Evolutionary conservation across 2,329 filamentous ascomycete species (phyloP).

Genomic region (Aspergillus sclerotialis): DNA sequence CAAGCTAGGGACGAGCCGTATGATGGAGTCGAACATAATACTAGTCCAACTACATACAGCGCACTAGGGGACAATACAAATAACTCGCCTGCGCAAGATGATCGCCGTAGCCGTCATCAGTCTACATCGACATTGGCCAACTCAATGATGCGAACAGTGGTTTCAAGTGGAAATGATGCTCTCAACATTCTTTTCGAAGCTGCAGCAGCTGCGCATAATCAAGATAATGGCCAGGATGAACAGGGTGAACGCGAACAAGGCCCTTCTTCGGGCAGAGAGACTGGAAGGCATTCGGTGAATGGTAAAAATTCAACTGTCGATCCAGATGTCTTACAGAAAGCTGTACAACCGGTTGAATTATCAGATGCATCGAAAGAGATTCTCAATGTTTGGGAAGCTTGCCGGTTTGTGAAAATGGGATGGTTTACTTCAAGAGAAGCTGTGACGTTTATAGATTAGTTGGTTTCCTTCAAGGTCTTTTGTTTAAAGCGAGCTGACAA

Average conservation of each 20-base stretch:
- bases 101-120: slow-evolving; percentile 13
- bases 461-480: slow-evolving; percentile 8
- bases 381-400: slow-evolving; percentile 42
- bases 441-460: slow-evolving; percentile 47
- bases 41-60: slow-evolving; percentile 1
- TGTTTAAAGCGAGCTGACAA: neutral
- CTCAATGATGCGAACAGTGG: slow-evolving; percentile 39
- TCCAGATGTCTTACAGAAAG: slow-evolving; percentile 14
- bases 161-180: slow-evolving; percentile 49
- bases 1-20: slow-evolving; percentile 3
- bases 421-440: slow-evolving; percentile 51
- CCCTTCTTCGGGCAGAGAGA: slow-evolving; percentile 9
- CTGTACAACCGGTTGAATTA: slow-evolving; percentile 20
- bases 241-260: slow-evolving; percentile 16
- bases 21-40: neutral
- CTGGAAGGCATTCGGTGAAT: slow-evolving; percentile 8
- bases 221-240: slow-evolving; percentile 30
- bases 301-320: slow-evolving; percentile 12
- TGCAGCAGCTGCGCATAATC: slow-evolving; percentile 31
- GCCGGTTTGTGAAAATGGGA: slow-evolving; percentile 49
- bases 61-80: slow-evolving; percentile 3
- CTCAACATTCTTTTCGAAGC: slow-evolving; percentile 48
- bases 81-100: slow-evolving; percentile 2
- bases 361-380: slow-evolving; percentile 27
- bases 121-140: slow-evolving; percentile 24